These are phyloP conservation scores for Silene noctiflora DNA, from an alignment of 179 eudicot species.

Conservation along the genomic window DNA sequence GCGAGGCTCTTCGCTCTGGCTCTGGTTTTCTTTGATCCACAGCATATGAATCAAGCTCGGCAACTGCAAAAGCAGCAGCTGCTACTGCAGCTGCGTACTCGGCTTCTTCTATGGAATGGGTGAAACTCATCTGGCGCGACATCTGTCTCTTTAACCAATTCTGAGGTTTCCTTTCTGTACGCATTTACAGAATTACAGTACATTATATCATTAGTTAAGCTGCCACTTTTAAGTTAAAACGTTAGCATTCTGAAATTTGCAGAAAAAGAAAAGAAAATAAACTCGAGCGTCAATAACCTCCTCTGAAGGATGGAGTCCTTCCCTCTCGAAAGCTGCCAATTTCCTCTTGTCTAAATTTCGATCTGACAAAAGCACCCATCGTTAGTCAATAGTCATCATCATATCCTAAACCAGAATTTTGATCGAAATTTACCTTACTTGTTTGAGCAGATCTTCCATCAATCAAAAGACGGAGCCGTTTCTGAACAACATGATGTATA, in stretches of 20 bases:
- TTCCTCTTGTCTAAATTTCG: constrained; percentile 18
- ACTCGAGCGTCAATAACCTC: constrained; percentile 18
- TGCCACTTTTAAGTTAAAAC: neutral
- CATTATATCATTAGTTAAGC: neutral
- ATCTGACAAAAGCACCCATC: constrained; percentile 13
- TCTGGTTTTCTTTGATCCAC: constrained; percentile 29
- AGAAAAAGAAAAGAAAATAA: neutral
- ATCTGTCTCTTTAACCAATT: constrained; percentile 55
- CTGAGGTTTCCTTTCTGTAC: constrained; percentile 55
- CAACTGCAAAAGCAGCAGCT: constrained; percentile 76
- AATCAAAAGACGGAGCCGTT: neutral
- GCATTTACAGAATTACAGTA: neutral
- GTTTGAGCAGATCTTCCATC: constrained; percentile 26
- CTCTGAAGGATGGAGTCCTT: constrained; percentile 30
- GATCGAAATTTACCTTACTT: constrained; percentile 24
- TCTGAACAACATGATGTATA: neutral
- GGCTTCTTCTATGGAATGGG: constrained; percentile 31
- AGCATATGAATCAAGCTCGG: constrained; percentile 39
- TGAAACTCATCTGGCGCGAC: constrained; percentile 46
- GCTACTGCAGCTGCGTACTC: constrained; percentile 75
- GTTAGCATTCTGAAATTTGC: neutral
- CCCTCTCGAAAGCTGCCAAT: constrained; percentile 19
- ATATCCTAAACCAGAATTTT: neutral
- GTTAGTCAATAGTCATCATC: neutral
- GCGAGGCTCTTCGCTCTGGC: constrained; percentile 25